Evolutionary conservation across 2,329 filamentous ascomycete species (phyloP).

Genomic region (Aureobasidium sp.): DNA sequence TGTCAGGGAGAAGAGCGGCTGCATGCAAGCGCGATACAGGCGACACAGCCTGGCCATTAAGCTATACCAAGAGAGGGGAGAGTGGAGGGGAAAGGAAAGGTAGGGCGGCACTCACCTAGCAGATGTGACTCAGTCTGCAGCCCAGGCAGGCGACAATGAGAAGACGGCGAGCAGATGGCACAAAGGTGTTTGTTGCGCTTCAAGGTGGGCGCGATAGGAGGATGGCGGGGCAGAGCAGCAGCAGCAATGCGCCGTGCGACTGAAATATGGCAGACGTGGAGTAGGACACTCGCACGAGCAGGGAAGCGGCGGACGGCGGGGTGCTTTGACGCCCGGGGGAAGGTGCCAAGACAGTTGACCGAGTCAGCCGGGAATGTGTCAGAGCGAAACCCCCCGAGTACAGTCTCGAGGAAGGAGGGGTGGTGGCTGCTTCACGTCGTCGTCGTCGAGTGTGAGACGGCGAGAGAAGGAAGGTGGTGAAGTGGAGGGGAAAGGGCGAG

Average conservation of each 20-base stretch:
- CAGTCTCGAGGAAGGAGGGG: not conserved
- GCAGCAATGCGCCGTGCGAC: slow-evolving; percentile 13
- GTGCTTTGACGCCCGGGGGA: slow-evolving; percentile 11
- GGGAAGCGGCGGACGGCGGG: slow-evolving; percentile 13
- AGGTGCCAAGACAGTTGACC: slow-evolving; percentile 12
- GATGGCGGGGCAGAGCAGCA: slow-evolving; percentile 3
- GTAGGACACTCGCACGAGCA: slow-evolving; percentile 12
- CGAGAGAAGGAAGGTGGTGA: not conserved
- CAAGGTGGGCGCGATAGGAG: not conserved
- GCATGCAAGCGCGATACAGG: slow-evolving; percentile 10
- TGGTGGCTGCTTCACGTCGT: not conserved
- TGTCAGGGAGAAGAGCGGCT: slow-evolving; percentile 10
- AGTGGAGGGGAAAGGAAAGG: not conserved
- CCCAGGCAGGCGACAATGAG: slow-evolving; percentile 1
- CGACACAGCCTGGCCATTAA: not conserved
- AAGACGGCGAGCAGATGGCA: not conserved
- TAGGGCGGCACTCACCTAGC: not conserved
- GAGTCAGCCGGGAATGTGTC: slow-evolving; percentile 16
- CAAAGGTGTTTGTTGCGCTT: slow-evolving; percentile 3
- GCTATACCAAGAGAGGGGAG: not conserved
- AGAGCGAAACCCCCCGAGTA: slow-evolving; percentile 13
- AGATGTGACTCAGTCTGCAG: not conserved
- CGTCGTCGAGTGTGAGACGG: slow-evolving; percentile 1
- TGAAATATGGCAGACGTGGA: slow-evolving; percentile 4
- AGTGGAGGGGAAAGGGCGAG: not conserved